Evolutionary conservation across 1,284 basidiomycete species (phyloP).

Genomic region (Naganishia albida): DNA sequence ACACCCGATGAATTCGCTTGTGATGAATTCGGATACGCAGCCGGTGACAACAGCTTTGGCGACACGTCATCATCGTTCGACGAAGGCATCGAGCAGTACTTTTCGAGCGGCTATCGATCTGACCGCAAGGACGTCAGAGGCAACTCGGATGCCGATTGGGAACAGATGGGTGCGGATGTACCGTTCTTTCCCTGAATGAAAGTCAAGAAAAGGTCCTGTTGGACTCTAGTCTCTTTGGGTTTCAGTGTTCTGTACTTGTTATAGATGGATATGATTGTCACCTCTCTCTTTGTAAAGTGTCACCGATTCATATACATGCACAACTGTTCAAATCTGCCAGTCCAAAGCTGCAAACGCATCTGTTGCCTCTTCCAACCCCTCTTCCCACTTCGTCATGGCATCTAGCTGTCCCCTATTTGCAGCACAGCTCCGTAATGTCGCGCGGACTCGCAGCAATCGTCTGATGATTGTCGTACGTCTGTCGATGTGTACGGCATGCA

Average conservation of each 20-base stretch:
- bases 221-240: background rate
- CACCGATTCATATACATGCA: background rate
- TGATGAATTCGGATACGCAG: slow-evolving; percentile 12
- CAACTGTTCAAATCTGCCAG: background rate
- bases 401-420: too few species aligned
- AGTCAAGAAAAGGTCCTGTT: background rate
- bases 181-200: background rate
- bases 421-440: too few species aligned
- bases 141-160: slow-evolving; percentile 1
- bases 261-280: background rate
- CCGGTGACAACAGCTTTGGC: background rate
- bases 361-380: too few species aligned
- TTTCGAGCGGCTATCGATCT: slow-evolving; percentile 4
- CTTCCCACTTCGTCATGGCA: too few species aligned
- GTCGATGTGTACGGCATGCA: too few species aligned
- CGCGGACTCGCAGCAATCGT: too few species aligned
- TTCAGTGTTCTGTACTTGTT: background rate
- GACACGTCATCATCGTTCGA: slow-evolving; percentile 16
- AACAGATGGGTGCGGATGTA: background rate
- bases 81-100: slow-evolving; percentile 7
- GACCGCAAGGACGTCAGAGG: background rate
- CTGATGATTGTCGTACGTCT: too few species aligned
- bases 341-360: too few species aligned
- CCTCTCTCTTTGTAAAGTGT: background rate
- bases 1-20: slow-evolving; percentile 11